Evolutionary conservation across 2,329 filamentous ascomycete species (phyloP).

Genomic region (Trichoderma semiorbis): DNA sequence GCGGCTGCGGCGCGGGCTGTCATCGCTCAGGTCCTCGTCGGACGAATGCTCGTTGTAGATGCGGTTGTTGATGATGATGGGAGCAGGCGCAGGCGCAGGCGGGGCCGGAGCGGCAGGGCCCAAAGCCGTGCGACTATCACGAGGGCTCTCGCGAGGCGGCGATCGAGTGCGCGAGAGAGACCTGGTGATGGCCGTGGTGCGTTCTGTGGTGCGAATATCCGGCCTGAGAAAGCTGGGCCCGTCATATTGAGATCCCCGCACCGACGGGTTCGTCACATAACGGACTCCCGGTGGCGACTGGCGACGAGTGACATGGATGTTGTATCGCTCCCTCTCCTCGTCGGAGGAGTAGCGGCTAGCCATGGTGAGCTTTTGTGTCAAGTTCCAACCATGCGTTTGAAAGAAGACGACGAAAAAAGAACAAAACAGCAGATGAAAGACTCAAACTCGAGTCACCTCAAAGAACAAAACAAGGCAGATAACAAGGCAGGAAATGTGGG

Average conservation of each 20-base stretch:
- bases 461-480: background rate
- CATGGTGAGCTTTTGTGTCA: conserved; percentile 23
- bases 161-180: conserved; percentile 41
- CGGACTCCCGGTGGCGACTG: conserved; percentile 42
- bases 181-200: conserved; percentile 44
- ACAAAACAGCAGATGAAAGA: background rate
- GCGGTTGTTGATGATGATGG: conserved; percentile 56
- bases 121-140: conserved; percentile 31
- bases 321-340: conserved; percentile 44
- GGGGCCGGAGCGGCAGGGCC: conserved; percentile 1
- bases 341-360: conserved; percentile 49
- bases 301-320: conserved; percentile 47
- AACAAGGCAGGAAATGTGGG: background rate
- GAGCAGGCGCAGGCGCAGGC: conserved; percentile 27
- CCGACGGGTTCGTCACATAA: conserved; percentile 44
- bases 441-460: background rate
- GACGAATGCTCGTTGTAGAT: conserved; percentile 50
- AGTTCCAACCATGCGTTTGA: background rate
- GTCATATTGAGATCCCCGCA: conserved; percentile 40
- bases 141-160: conserved; percentile 39
- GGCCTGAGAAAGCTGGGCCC: conserved; percentile 42
- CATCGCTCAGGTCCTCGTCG: conserved; percentile 36
- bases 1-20: conserved; percentile 29
- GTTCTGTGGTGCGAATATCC: conserved; percentile 44
- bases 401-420: background rate